Base-by-base conservation (phyloP, 371 early-diverging fungal genomes). In the Haplosporangium sp. region DNA sequence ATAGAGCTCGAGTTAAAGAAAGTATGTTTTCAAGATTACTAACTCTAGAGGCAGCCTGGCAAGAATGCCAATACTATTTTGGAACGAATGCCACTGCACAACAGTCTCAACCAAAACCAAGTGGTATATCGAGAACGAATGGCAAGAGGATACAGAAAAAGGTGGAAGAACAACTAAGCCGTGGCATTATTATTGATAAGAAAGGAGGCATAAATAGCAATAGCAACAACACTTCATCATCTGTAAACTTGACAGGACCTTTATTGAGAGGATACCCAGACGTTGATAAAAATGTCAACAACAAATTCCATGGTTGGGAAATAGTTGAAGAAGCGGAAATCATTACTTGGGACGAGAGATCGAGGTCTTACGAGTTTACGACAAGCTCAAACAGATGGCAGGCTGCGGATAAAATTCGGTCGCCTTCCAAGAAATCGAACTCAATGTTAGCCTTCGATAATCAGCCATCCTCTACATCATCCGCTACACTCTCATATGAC, bases 21-120 rank as follows among this genome's bases (percentile, higher is more conserved):
- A 77, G 72, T 45, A 69, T 77, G 11, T 70, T 78, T 10, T 78
- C 78, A 4, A 56, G 78, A 40, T 17, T 73, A 3, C 61, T 78
- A 0, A 78, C 78, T 7, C 62, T 78, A 8, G 78, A 78, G 38
- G 71, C 71, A 2, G 73, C 78, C 5, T 78, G 78, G 78, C 70
- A 78, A 55, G 78, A 73, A 45, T 78, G 78, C 42, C 69, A 73
- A 50, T 63, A 69, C 50, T 78, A 73, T 35, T 78, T 78, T 47
- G 53, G 65, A 15, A 35, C 58, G 10, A 42, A 62, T 10, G 52
- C 47, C 35, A 34, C 55, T 34, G 35, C 34, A 34, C 55, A 55
- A 8, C 55, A 55, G 27, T 27, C 27, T 27, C 27, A 27, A 27
- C 27, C 27, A 55, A 34, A 20, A 10, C 53, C n/a, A 27, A 20